Evolutionary conservation across 1,284 basidiomycete species (phyloP).

Genomic region (Rhodotorula sp.): DNA sequence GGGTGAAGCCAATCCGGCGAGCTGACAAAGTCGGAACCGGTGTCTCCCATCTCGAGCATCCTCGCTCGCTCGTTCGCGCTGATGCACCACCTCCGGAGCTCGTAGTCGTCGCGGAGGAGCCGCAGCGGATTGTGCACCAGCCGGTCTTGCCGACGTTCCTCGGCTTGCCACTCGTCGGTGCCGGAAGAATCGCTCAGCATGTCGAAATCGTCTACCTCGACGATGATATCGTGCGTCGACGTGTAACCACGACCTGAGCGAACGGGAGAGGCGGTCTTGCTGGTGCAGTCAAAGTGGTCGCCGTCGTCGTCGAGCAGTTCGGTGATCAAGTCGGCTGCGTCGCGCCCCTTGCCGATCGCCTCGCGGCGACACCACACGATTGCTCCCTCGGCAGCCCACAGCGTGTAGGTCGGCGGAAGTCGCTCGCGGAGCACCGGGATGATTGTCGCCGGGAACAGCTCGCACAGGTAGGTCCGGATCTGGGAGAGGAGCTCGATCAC

Average conservation of each 20-base stretch:
- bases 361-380: conserved; percentile 17
- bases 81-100: conserved; percentile 24
- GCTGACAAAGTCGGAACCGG: background rate
- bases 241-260: background rate
- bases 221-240: background rate
- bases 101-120: conserved; percentile 19
- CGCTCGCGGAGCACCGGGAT: conserved; percentile 10
- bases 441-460: conserved; percentile 21
- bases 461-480: conserved; percentile 28
- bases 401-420: conserved; percentile 15
- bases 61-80: conserved; percentile 14
- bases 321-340: conserved; percentile 17
- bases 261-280: background rate
- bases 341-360: conserved; percentile 8
- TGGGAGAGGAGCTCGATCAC: conserved; percentile 20
- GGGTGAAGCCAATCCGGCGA: conserved; percentile 13
- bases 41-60: background rate
- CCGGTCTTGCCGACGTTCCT: conserved; percentile 8
- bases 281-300: conserved; percentile 13
- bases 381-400: conserved; percentile 25
- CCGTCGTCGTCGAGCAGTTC: conserved; percentile 29
- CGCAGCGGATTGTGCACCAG: conserved; percentile 18
- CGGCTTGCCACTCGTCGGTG: background rate
- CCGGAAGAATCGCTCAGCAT: background rate
- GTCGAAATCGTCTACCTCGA: background rate